These are phyloP conservation scores for Russula sp. DNA, from an alignment of 768 basidiomycete genomes.

Conservation along the genomic window DNA sequence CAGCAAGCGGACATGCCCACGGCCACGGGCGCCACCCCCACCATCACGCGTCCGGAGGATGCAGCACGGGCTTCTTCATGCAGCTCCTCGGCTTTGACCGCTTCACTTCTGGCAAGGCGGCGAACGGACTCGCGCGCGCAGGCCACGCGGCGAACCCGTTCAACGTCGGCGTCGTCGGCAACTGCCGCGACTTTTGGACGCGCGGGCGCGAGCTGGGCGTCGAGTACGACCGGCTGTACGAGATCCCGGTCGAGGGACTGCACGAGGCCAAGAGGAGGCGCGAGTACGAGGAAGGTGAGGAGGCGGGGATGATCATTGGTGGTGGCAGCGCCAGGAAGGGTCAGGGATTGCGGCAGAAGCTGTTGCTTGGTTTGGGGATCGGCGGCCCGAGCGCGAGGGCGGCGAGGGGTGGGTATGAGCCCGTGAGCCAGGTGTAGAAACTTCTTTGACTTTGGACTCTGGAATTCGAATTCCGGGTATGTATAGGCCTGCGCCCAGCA, in stretches of 20 bases:
- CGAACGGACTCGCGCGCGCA: conserved; percentile 75
- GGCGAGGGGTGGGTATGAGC: conserved; percentile 54
- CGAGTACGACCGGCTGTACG: conserved; percentile 84
- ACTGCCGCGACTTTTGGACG: conserved; percentile 94
- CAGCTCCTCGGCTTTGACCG: conserved; percentile 89
- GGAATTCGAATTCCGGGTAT: too few species aligned
- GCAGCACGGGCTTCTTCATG: conserved; percentile 67
- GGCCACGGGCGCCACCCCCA: conserved; percentile 39
- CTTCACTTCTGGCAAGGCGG: conserved; percentile 87
- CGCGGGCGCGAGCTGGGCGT: conserved; percentile 79
- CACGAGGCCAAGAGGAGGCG: conserved; percentile 58
- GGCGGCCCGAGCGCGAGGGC: conserved; percentile 36
- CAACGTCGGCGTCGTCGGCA: conserved; percentile 67
- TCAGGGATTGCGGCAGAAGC: conserved; percentile 35
- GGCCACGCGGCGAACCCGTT: conserved; percentile 84
- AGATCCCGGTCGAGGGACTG: conserved; percentile 84
- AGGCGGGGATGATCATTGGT: conserved; percentile 21
- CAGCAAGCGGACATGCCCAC: conserved; percentile 22
- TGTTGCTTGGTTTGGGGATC: conserved; percentile 51
- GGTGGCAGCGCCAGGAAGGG: conserved; percentile 32
- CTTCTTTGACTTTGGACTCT: too few species aligned
- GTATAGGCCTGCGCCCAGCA: too few species aligned
- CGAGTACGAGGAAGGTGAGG: conserved; percentile 51
- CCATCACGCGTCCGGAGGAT: conserved; percentile 29
- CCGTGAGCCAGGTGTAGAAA: conserved; percentile 49